phyloP scores from a whole-genome alignment of 2,329 filamentous ascomycete genomes.

The Chrysosporium keratinophilum region DNA sequence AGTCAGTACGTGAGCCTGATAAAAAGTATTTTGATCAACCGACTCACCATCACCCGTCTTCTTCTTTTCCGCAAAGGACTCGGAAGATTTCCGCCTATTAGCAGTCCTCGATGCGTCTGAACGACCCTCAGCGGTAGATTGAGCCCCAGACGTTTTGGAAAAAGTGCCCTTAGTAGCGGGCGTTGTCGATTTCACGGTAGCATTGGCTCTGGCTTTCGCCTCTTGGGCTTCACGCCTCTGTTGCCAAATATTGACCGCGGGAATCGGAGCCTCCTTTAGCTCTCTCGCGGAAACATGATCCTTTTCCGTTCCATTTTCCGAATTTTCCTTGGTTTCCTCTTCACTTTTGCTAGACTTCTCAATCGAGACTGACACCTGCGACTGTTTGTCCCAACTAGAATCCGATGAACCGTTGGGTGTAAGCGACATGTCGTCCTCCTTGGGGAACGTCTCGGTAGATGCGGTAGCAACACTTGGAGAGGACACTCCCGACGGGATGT shows the following conservation, averaged over 20 bases:
- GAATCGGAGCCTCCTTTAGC: constrained; percentile 70
- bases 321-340: constrained; percentile 43
- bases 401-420: constrained; percentile 49
- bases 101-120: constrained; percentile 33
- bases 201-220: constrained; percentile 39
- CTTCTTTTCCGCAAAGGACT: constrained; percentile 25
- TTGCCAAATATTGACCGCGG: constrained; percentile 79
- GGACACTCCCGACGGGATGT: constrained; percentile 33
- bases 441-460: constrained; percentile 44
- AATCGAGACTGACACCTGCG: constrained; percentile 51
- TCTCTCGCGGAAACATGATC: constrained; percentile 48
- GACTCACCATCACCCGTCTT: constrained; percentile 25
- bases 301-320: constrained; percentile 49
- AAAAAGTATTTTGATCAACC: not conserved
- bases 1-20: not conserved
- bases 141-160: constrained; percentile 19
- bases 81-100: constrained; percentile 32
- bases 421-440: constrained; percentile 52
- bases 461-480: constrained; percentile 48
- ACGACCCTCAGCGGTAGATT: constrained; percentile 25
- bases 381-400: constrained; percentile 56
- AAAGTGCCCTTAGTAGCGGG: constrained; percentile 21
- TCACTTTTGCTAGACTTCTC: constrained; percentile 42
- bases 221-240: constrained; percentile 59
- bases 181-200: constrained; percentile 24